A percentile compares a stretch with the other conserved stretches of the same genome.
These are phyloP conservation scores for Colletotrichum kahawae DNA, from an alignment of 2,329 filamentous ascomycete species.

Conservation along the genomic window DNA sequence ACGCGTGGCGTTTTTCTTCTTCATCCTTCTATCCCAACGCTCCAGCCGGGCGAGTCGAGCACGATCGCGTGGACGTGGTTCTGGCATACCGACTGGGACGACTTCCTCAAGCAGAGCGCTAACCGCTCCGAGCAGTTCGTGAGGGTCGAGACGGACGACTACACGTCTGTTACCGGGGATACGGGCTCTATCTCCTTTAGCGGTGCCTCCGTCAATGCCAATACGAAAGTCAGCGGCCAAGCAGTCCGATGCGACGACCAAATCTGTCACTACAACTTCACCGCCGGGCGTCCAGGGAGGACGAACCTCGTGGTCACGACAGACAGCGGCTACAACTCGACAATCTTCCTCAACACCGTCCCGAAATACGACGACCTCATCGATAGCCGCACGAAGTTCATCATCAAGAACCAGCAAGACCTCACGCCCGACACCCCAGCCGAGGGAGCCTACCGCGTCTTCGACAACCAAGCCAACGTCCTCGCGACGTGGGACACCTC, in stretches of 20 bases:
- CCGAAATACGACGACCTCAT: background rate
- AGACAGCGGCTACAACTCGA: background rate
- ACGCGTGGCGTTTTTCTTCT: conserved; percentile 11
- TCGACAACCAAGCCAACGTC: conserved; percentile 10
- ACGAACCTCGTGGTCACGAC: background rate
- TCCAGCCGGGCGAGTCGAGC: background rate
- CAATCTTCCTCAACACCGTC: background rate
- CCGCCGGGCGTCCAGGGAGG: background rate
- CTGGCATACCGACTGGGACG: conserved; percentile 8
- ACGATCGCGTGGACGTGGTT: conserved; percentile 11
- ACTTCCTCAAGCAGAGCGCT: background rate
- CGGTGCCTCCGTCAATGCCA: background rate
- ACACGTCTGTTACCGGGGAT: background rate
- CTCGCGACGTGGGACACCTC: background rate
- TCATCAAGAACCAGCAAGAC: conserved; percentile 12
- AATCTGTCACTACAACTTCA: background rate
- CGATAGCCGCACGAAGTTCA: background rate
- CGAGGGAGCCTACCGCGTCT: conserved; percentile 4
- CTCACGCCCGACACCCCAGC: background rate
- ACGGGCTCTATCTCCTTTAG: background rate
- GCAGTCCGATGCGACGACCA: background rate
- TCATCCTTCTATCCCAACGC: background rate
- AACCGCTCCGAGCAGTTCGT: background rate
- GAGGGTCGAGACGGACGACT: background rate
- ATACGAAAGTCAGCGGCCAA: background rate